These are phyloP conservation scores for Pseudonitzschia delicatissima DNA, from an alignment of 108 stramenopile genomes.

Conservation along the genomic window DNA sequence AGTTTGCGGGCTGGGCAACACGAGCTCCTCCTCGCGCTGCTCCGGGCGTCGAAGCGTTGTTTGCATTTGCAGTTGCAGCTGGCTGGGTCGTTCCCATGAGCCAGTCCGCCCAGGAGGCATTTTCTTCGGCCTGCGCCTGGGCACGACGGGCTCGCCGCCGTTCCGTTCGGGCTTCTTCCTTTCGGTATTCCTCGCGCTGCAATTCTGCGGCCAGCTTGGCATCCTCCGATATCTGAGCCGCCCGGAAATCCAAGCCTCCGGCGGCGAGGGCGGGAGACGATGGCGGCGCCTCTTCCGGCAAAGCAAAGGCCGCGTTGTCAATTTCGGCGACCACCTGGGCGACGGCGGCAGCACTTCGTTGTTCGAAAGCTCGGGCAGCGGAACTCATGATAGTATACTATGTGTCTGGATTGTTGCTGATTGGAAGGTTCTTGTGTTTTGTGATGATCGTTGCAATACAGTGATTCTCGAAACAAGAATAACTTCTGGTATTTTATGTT, in stretches of 20 bases:
- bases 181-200: constrained; percentile 4
- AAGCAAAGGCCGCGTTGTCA: neutral
- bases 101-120: constrained; percentile 4
- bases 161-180: neutral
- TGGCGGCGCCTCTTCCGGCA: neutral
- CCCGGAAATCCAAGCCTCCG: neutral
- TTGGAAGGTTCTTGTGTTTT: neutral
- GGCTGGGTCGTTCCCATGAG: neutral
- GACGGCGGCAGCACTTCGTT: constrained; percentile 13
- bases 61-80: no score
- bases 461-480: no score
- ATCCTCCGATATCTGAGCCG: neutral
- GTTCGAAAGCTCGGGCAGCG: constrained; percentile 8
- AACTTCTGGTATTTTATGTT: no score
- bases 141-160: neutral
- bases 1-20: neutral
- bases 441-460: neutral
- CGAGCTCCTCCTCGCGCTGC: constrained; percentile 1
- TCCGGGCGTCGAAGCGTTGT: neutral
- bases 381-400: neutral
- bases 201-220: constrained; percentile 4
- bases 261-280: neutral
- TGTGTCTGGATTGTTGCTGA: neutral
- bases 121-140: neutral
- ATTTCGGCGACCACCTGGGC: neutral